Percentiles rank a stretch among this genome's conserved stretches.
phyloP scores from a whole-genome alignment of 139 green algal genomes.

The Tetraselmis chui region DNA sequence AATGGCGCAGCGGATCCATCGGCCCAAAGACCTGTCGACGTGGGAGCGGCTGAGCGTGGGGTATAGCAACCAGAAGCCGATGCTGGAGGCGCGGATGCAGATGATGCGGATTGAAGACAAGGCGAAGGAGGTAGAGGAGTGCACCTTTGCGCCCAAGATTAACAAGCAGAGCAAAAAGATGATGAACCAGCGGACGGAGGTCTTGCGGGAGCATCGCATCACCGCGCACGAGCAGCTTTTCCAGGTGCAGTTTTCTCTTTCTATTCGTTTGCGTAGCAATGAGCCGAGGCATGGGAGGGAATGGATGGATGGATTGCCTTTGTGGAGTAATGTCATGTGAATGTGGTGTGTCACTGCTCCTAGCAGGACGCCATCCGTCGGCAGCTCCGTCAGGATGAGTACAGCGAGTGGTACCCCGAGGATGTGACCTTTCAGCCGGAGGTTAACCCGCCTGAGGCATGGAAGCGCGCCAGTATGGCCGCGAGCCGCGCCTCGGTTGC shows the following conservation, averaged over 20 bases:
- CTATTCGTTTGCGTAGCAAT: no score
- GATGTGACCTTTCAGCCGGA: slow-evolving; percentile 69
- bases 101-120: slow-evolving; percentile 35
- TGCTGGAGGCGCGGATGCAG: slow-evolving; percentile 29
- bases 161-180: slow-evolving; percentile 41
- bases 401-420: slow-evolving; percentile 50
- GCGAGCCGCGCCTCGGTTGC: slow-evolving; percentile 1
- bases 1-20: slow-evolving; percentile 10
- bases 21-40: slow-evolving; percentile 11
- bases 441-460: slow-evolving; percentile 18
- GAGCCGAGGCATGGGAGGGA: no score
- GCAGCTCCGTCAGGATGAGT: slow-evolving; percentile 35
- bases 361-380: slow-evolving; percentile 40
- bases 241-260: no score
- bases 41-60: slow-evolving; percentile 34
- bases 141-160: slow-evolving; percentile 66
- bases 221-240: slow-evolving; percentile 59
- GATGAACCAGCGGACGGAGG: slow-evolving; percentile 53
- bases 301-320: no score
- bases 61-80: slow-evolving; percentile 25
- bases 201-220: slow-evolving; percentile 35
- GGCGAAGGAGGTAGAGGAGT: slow-evolving; percentile 38
- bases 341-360: no score
- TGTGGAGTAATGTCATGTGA: no score
- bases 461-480: neutral